Conservation (phyloP, 192 early-diverging fungal species). For the Backusella liffmaniae region DNA sequence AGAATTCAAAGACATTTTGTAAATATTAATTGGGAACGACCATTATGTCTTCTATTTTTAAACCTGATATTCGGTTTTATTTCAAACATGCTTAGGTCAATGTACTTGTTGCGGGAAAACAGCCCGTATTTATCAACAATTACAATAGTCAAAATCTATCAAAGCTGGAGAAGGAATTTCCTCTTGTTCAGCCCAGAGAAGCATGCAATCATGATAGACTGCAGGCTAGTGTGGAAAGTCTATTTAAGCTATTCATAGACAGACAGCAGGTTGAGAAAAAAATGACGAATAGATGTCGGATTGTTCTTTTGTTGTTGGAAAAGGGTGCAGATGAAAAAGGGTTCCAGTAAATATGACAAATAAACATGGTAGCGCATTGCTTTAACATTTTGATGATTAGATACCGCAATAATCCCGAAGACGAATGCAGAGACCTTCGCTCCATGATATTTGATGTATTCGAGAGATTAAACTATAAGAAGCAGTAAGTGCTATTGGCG, state of each 20-base stretch:
- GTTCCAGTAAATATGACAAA: background rate
- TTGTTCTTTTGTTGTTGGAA: background rate
- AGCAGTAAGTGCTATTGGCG: background rate
- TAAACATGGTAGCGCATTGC: background rate
- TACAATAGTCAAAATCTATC: background rate
- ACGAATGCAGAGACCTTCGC: background rate
- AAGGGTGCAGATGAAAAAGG: background rate
- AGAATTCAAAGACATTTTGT: background rate
- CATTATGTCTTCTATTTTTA: background rate
- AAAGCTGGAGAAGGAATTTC: background rate
- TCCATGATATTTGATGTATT: background rate
- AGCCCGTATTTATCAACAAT: background rate
- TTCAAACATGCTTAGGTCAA: conserved; percentile 5
- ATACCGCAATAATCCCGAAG: conserved; percentile 7
- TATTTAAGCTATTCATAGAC: background rate
- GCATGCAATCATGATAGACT: conserved; percentile 2
- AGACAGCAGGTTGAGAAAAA: background rate
- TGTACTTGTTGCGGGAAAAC: background rate
- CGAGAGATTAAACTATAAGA: background rate
- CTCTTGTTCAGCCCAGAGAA: conserved; percentile 1
- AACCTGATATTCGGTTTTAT: background rate
- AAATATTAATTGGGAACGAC: background rate
- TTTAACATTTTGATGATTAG: background rate
- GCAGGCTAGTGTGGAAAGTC: background rate
- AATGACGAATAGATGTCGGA: background rate